phyloP scores from a whole-genome alignment of 257 asterid species.

The Fraxinus americana region DNA sequence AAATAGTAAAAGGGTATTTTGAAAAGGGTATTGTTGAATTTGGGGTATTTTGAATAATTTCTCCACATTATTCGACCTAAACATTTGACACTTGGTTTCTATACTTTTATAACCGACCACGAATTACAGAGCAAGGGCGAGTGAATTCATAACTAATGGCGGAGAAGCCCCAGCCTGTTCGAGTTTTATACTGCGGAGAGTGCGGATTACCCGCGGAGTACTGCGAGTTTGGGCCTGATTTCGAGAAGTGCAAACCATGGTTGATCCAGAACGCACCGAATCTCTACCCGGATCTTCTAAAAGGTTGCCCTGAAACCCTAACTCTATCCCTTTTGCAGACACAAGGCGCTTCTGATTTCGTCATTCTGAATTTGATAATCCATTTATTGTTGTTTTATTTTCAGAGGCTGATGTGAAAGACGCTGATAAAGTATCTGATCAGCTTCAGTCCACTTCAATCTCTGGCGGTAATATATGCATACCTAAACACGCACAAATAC shows the following conservation, averaged over 20 bases:
- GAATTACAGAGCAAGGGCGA: conserved; percentile 13
- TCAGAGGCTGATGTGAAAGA: conserved; percentile 63
- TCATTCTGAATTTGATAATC: not conserved
- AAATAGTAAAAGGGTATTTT: too few relatives aligned
- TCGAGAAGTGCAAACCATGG: conserved; percentile 98
- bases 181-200: conserved; percentile 75
- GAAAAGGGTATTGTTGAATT: too few relatives aligned
- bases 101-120: conserved; percentile 9
- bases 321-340: not conserved
- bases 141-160: conserved; percentile 49
- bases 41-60: too few relatives aligned
- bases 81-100: not conserved
- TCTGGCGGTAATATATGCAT: conserved; percentile 49
- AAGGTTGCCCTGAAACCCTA: conserved; percentile 54
- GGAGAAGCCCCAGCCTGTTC: conserved; percentile 72
- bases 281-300: conserved; percentile 80
- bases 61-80: conserved; percentile 11
- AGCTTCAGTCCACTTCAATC: conserved; percentile 83
- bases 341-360: not conserved
- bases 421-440: conserved; percentile 70
- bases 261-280: conserved; percentile 74
- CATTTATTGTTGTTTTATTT: conserved; percentile 7
- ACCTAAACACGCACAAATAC: not conserved
- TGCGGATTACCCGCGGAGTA: conserved; percentile 96
- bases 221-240: conserved; percentile 92